Conservation (phyloP, 73 alveolate genomes). For the Uronychia setigera region DNA sequence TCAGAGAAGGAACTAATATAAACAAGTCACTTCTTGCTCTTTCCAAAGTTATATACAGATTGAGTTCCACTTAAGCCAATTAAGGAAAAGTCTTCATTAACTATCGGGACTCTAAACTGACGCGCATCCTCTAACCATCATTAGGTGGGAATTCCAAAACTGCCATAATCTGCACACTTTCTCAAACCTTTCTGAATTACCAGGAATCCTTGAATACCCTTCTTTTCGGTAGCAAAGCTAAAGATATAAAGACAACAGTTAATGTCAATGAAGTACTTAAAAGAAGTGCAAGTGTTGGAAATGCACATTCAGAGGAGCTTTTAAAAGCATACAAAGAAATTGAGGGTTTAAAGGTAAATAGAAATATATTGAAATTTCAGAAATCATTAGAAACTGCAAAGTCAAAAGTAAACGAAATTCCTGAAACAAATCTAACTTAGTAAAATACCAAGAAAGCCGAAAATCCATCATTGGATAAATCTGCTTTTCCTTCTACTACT, state of each 20-base stretch:
- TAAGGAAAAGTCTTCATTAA: constrained; percentile 67
- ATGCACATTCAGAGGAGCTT: background rate
- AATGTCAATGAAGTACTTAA: constrained; percentile 50
- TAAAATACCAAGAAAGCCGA: too few species aligned
- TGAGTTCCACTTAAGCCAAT: constrained; percentile 68
- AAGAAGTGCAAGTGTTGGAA: background rate
- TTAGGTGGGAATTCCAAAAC: constrained; percentile 90
- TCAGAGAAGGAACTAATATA: constrained; percentile 89
- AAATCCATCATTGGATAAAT: too few species aligned
- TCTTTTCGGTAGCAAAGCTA: constrained; percentile 82
- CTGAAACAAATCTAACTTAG: too few species aligned
- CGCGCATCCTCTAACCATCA: constrained; percentile 79
- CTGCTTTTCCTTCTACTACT: too few species aligned
- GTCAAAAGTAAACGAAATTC: too few species aligned
- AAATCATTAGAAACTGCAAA: too few species aligned
- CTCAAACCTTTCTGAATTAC: constrained; percentile 78
- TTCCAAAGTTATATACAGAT: constrained; percentile 77
- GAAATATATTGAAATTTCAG: too few species aligned
- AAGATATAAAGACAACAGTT: constrained; percentile 69
- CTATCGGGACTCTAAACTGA: constrained; percentile 87
- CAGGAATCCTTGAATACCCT: constrained; percentile 84
- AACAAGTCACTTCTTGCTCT: constrained; percentile 88
- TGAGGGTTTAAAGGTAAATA: too few species aligned
- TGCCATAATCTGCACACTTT: constrained; percentile 80
- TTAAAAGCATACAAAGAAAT: background rate